Percentiles rank a stretch among this genome's conserved stretches.
These are phyloP conservation scores for Chaetomium olivaceum DNA, from an alignment of 2,329 filamentous ascomycete species.

Conservation along the genomic window DNA sequence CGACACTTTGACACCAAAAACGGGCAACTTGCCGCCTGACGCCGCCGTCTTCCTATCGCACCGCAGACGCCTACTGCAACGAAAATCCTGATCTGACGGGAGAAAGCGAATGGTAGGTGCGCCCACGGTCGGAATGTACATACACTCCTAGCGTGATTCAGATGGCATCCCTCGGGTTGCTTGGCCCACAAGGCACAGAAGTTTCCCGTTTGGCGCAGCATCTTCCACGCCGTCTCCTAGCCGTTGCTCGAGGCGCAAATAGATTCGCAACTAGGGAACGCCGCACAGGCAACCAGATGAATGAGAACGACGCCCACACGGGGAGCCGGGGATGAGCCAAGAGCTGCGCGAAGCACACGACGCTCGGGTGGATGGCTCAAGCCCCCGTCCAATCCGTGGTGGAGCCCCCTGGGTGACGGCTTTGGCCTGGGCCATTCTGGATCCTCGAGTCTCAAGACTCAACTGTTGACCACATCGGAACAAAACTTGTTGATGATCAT, in stretches of 20 bases:
- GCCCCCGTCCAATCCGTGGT: slow-evolving; percentile 5
- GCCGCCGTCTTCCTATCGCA: slow-evolving; percentile 4
- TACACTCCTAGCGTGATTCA: slow-evolving; percentile 1
- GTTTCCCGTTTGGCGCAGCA: slow-evolving; percentile 2
- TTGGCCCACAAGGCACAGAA: slow-evolving; percentile 1
- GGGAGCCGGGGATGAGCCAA: neutral
- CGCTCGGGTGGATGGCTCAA: slow-evolving; percentile 8
- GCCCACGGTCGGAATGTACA: neutral
- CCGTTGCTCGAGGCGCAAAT: slow-evolving; percentile 7
- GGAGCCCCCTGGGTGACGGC: slow-evolving; percentile 3
- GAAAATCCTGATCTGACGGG: neutral
- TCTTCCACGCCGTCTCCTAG: neutral
- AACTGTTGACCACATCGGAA: neutral
- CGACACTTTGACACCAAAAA: neutral
- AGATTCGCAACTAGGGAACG: neutral
- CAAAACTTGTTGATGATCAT: neutral
- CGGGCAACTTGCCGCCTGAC: neutral
- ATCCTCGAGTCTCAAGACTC: neutral
- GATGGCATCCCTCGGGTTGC: slow-evolving; percentile 9
- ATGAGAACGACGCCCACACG: neutral
- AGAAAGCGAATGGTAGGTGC: neutral
- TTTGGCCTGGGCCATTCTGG: neutral
- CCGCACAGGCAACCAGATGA: slow-evolving; percentile 12
- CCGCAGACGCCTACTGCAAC: neutral
- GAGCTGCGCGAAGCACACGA: neutral